Conservation (phyloP, 352 stramenopile genomes). For the Chrysophaeum taylorii region DNA sequence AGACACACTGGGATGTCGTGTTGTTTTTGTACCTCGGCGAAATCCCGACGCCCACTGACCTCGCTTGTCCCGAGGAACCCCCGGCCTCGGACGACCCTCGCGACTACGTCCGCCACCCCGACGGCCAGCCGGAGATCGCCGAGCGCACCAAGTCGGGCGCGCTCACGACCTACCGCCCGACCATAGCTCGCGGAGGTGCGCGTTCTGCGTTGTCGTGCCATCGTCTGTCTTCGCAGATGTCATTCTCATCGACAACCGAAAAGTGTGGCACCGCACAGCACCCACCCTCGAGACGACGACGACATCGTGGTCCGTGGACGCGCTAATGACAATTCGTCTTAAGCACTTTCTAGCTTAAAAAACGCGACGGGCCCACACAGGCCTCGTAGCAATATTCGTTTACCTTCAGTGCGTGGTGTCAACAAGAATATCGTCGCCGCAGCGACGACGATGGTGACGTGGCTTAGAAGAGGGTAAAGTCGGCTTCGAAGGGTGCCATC, state of each 20-base stretch:
- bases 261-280: slow-evolving; percentile 6
- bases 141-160: too few relatives aligned
- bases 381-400: too few relatives aligned
- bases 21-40: slow-evolving; percentile 10
- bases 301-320: neutral
- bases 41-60: slow-evolving; percentile 1
- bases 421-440: too few relatives aligned
- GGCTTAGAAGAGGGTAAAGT: too few relatives aligned
- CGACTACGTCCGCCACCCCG: slow-evolving; percentile 1
- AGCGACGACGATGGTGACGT: too few relatives aligned
- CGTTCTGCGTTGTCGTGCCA: neutral
- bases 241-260: slow-evolving; percentile 3
- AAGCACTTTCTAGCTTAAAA: slow-evolving; percentile 2
- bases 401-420: too few relatives aligned
- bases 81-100: neutral
- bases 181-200: neutral
- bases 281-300: neutral
- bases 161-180: too few relatives aligned
- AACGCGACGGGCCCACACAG: too few relatives aligned
- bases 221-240: neutral
- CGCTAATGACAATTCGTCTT: slow-evolving; percentile 9
- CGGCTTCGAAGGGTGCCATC: neutral
- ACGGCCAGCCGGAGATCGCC: slow-evolving; percentile 9
- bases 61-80: neutral
- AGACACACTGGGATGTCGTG: slow-evolving; percentile 10